Evolutionary conservation across 371 early-diverging fungal genomes (phyloP).

Genomic region (Haplosporangium sp.): DNA sequence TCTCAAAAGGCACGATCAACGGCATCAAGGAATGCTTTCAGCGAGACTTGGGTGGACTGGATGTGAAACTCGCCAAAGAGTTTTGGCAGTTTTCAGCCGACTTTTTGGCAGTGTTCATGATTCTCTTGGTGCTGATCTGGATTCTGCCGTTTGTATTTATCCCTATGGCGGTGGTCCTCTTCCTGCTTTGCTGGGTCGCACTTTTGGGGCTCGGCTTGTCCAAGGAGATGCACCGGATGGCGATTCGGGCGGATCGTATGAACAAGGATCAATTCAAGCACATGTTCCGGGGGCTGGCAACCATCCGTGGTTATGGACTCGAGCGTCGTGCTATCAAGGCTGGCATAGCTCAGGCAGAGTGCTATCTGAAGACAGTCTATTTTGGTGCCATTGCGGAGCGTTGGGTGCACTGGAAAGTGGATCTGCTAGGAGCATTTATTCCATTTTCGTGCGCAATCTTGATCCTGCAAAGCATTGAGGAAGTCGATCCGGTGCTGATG

Average conservation of each 20-base stretch:
- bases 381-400: slow-evolving; percentile 53
- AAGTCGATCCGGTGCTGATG: slow-evolving; percentile 34
- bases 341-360: slow-evolving; percentile 43
- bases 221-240: slow-evolving; percentile 55
- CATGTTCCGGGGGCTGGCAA: slow-evolving; percentile 48
- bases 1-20: slow-evolving; percentile 39
- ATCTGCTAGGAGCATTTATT: slow-evolving; percentile 38
- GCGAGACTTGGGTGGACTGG: slow-evolving; percentile 41
- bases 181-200: slow-evolving; percentile 34
- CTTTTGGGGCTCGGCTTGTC: slow-evolving; percentile 45
- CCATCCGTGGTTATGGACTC: slow-evolving; percentile 52
- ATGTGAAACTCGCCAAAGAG: slow-evolving; percentile 53
- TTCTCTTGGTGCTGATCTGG: slow-evolving; percentile 19
- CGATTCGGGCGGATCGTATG: slow-evolving; percentile 53
- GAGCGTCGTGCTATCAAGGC: slow-evolving; percentile 54
- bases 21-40: slow-evolving; percentile 49
- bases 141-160: slow-evolving; percentile 29
- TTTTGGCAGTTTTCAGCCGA: slow-evolving; percentile 53
- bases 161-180: slow-evolving; percentile 20
- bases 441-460: slow-evolving; percentile 47
- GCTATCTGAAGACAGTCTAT: slow-evolving; percentile 46
- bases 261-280: slow-evolving; percentile 53
- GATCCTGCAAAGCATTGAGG: slow-evolving; percentile 27
- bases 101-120: slow-evolving; percentile 23
- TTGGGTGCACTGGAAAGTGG: slow-evolving; percentile 55